These are phyloP conservation scores for Coemansia sp. DNA, from an alignment of 192 early-diverging fungal species.

Conservation along the genomic window DNA sequence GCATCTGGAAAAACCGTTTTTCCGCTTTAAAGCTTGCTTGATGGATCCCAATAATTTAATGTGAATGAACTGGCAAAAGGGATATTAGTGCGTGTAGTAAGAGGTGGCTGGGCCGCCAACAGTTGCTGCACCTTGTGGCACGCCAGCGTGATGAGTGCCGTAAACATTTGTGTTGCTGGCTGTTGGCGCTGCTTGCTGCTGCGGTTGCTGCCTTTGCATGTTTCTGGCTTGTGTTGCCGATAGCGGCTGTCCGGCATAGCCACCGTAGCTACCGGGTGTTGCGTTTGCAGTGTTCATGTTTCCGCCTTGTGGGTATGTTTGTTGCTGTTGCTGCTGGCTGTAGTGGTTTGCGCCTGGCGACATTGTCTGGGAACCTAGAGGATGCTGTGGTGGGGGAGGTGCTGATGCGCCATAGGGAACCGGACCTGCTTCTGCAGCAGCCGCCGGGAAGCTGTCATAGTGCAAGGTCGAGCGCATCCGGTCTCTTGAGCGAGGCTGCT, in stretches of 20 bases:
- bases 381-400: constrained; percentile 32
- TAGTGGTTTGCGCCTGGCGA: constrained; percentile 13
- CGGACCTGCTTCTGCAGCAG: constrained; percentile 12
- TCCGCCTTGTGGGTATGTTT: constrained; percentile 3
- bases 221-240: constrained; percentile 43
- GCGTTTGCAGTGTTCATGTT: not conserved
- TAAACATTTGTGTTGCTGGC: constrained; percentile 3
- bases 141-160: constrained; percentile 12
- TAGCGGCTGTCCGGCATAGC: constrained; percentile 28
- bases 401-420: constrained; percentile 4
- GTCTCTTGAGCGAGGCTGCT: constrained; percentile 49
- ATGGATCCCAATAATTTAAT: not conserved
- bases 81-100: constrained; percentile 10
- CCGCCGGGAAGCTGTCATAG: constrained; percentile 32
- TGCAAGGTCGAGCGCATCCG: constrained; percentile 53
- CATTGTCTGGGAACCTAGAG: constrained; percentile 7
- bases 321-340: constrained; percentile 5
- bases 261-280: not conserved
- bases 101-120: constrained; percentile 9
- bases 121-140: constrained; percentile 21
- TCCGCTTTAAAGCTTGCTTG: too few relatives aligned
- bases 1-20: too few relatives aligned
- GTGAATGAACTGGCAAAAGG: not conserved
- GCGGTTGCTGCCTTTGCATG: constrained; percentile 24
- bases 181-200: constrained; percentile 19